phyloP scores from a whole-genome alignment of 1,284 basidiomycete species.

The Serendipita sp. region DNA sequence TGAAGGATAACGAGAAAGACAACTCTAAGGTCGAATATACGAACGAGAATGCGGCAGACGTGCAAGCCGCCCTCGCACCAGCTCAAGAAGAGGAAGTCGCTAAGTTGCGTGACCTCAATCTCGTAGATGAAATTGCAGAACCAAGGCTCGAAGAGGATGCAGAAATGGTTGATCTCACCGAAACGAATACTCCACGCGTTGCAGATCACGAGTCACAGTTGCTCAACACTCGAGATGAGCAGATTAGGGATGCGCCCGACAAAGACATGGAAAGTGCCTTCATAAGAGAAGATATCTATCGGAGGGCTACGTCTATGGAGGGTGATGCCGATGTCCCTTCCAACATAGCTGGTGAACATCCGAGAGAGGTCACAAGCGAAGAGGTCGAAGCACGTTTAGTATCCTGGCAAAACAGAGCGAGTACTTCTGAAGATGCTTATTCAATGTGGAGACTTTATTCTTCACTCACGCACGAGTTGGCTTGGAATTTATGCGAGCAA shows the following conservation, averaged over 20 bases:
- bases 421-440: conserved; percentile 48
- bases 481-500: conserved; percentile 88
- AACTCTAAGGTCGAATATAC: conserved; percentile 65
- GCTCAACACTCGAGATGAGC: conserved; percentile 12
- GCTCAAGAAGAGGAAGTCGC: conserved; percentile 73
- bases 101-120: conserved; percentile 65
- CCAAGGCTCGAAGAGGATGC: conserved; percentile 19
- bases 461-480: conserved; percentile 79
- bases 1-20: conserved; percentile 33
- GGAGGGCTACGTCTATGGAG: neutral
- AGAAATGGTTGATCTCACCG: conserved; percentile 16
- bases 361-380: conserved; percentile 18
- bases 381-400: conserved; percentile 15
- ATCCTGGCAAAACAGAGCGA: conserved; percentile 24
- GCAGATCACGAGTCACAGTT: neutral
- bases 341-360: no score
- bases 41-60: conserved; percentile 55
- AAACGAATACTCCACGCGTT: conserved; percentile 14
- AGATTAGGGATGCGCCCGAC: conserved; percentile 18
- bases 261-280: conserved; percentile 8
- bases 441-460: conserved; percentile 86
- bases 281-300: neutral
- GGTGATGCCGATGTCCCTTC: neutral
- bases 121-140: conserved; percentile 43
- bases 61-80: conserved; percentile 76